Conservation (phyloP, 2,329 filamentous ascomycete genomes). For the Knufia petricola region DNA sequence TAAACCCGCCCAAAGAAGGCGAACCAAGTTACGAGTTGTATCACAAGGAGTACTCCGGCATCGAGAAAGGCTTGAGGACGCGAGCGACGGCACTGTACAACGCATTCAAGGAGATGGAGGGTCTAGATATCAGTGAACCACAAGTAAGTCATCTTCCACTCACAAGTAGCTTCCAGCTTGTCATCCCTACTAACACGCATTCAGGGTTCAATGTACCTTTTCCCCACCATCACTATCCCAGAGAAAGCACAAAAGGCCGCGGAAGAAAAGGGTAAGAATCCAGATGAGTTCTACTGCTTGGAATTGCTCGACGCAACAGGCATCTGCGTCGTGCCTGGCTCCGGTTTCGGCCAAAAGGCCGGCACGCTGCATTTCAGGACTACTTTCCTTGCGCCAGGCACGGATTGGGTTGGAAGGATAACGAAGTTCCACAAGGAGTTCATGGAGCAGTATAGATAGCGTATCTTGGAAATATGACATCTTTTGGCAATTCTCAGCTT, state of each 20-base stretch:
- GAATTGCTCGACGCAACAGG: constrained; percentile 85
- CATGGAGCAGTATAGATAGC: constrained; percentile 62
- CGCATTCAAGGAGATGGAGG: constrained; percentile 91
- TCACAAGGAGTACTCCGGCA: constrained; percentile 71
- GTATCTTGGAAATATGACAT: neutral
- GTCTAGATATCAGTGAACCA: constrained; percentile 78
- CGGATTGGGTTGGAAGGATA: constrained; percentile 83
- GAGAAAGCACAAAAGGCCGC: constrained; percentile 68
- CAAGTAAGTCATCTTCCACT: constrained; percentile 45
- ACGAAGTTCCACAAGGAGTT: constrained; percentile 87
- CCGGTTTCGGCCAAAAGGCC: constrained; percentile 88
- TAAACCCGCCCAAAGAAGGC: constrained; percentile 79
- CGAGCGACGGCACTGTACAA: constrained; percentile 79
- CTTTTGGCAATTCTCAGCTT: too few species aligned
- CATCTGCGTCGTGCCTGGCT: constrained; percentile 85
- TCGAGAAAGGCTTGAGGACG: constrained; percentile 66
- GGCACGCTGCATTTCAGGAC: constrained; percentile 89
- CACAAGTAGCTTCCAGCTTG: neutral
- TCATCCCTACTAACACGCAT: constrained; percentile 4
- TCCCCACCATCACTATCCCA: constrained; percentile 81
- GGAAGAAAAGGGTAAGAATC: constrained; percentile 56
- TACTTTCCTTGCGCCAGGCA: constrained; percentile 91
- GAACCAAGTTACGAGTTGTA: constrained; percentile 79
- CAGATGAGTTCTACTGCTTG: constrained; percentile 94
- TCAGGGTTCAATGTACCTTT: constrained; percentile 95